phyloP scores from a whole-genome alignment of 306 rosid genomes.

The Begonia loranthoides region DNA sequence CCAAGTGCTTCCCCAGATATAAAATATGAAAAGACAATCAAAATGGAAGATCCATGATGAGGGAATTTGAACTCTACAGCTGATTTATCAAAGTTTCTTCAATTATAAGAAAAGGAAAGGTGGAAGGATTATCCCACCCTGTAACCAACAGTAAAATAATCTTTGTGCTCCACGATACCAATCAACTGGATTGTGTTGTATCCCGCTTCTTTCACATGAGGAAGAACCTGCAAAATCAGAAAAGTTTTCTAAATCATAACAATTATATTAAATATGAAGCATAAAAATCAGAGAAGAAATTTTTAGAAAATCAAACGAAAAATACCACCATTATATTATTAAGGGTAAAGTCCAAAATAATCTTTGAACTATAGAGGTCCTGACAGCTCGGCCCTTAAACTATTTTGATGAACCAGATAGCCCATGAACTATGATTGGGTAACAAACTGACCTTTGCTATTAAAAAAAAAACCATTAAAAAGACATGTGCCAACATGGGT shows the following conservation, averaged over 20 bases:
- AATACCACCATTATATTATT: too few species aligned
- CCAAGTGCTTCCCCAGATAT: background rate
- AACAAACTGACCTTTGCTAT: too few species aligned
- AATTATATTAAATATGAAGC: too few species aligned
- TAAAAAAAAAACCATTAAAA: too few species aligned
- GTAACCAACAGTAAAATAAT: conserved; percentile 92
- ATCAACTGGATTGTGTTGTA: conserved; percentile 82
- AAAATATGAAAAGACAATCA: background rate
- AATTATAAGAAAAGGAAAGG: conserved; percentile 7
- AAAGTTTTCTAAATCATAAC: conserved; percentile 10
- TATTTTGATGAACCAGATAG: too few species aligned
- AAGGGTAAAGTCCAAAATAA: too few species aligned
- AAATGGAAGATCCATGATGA: conserved; percentile 4
- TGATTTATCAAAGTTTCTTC: conserved; percentile 4
- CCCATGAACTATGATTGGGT: too few species aligned
- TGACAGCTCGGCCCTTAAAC: too few species aligned
- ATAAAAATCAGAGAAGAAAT: too few species aligned
- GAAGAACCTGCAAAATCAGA: conserved; percentile 57
- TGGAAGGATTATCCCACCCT: conserved; percentile 44
- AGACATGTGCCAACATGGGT: too few species aligned
- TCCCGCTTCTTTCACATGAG: conserved; percentile 82
- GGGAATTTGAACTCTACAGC: conserved; percentile 6
- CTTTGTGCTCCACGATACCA: conserved; percentile 86
- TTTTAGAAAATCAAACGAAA: too few species aligned
- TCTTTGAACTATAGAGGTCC: too few species aligned